Base-by-base conservation (phyloP, 306 rosid species). In the Cucumis melo region DNA sequence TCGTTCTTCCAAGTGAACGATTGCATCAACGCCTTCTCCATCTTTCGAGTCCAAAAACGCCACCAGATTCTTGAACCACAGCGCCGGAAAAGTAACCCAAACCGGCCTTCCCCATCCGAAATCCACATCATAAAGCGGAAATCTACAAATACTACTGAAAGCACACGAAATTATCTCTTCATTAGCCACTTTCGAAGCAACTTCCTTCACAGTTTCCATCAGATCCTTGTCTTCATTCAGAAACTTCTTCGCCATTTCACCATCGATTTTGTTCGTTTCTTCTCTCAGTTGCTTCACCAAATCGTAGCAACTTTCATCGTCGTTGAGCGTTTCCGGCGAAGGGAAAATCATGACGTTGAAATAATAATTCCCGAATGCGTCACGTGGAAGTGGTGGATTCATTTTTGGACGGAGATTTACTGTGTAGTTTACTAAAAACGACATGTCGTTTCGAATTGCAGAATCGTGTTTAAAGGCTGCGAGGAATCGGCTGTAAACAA, bases 71-170 rank as follows among this genome's bases (percentile, higher is more conserved):
- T 86, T 79, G 59, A 83, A 87, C 48, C 81, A 78, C 27, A 82
- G 72, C 1, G 87, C 79, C 0, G 86, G 81, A 4, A 85, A 80
- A 0, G 86, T 86, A 0, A 88, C 89, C 90, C 88, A 88, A 0
- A 81, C 56, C 2, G 90, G 95, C 64, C 78, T 78, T 0, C 92
- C 95, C 89, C 86, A 86, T 7, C 95, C 92, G 76, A 87, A 87
- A 76, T 87, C 91, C 32, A 84, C 72, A 1, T 87, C 91, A 13
- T 87, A 87, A 78, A 87, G n/a, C 24, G 91, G 91, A 24, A 87
- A 78, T 75, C 83, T 75, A 59, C 91, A 85, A 55, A 81, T 57
- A 68, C 91, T 87, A 2, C 82, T 83, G 73, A 87, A 83, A 10
- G 21, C 77, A 55, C 85, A 83, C 0, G 88, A 7, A 21, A 85